phyloP scores from a whole-genome alignment of 2,329 filamentous ascomycete genomes.

The Penicillium sp. region DNA sequence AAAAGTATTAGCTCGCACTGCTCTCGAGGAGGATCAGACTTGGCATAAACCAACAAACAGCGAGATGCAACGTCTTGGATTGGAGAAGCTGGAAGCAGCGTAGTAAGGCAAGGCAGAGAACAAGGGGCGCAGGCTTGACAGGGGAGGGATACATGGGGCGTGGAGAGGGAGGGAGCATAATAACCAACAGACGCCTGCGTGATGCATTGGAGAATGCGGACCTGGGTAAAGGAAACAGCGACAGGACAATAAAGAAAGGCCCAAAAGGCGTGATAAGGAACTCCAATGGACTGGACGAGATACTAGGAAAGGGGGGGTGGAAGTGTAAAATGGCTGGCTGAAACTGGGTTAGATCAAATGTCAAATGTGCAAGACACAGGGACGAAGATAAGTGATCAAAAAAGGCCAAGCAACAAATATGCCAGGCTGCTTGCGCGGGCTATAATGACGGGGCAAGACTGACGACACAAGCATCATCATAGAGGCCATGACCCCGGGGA shows the following conservation, averaged over 20 bases:
- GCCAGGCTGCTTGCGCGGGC: constrained; percentile 10
- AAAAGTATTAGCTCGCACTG: constrained; percentile 20
- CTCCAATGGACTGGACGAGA: constrained; percentile 14
- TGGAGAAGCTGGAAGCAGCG: constrained; percentile 6
- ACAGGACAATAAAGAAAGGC: constrained; percentile 16
- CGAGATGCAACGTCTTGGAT: constrained; percentile 6
- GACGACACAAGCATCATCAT: constrained; percentile 22
- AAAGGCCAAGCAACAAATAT: constrained; percentile 8
- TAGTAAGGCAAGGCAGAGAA: constrained; percentile 4
- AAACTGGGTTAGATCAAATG: constrained; percentile 23
- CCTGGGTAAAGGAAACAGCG: constrained; percentile 21
- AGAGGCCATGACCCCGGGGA: constrained; percentile 18
- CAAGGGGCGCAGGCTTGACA: constrained; percentile 15
- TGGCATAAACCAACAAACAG: constrained; percentile 1
- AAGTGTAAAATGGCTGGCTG: constrained; percentile 20
- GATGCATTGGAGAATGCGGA: constrained; percentile 37
- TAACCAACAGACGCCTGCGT: constrained; percentile 39
- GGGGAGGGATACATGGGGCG: constrained; percentile 19
- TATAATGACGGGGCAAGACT: constrained; percentile 8
- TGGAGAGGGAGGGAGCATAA: constrained; percentile 19
- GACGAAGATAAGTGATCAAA: not conserved
- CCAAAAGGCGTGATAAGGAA: constrained; percentile 25
- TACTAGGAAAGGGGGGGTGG: constrained; percentile 17
- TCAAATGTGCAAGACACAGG: constrained; percentile 4
- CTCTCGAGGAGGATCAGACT: constrained; percentile 3